Conservation (phyloP, 208 protist genomes). For the Leishmania tropica region DNA sequence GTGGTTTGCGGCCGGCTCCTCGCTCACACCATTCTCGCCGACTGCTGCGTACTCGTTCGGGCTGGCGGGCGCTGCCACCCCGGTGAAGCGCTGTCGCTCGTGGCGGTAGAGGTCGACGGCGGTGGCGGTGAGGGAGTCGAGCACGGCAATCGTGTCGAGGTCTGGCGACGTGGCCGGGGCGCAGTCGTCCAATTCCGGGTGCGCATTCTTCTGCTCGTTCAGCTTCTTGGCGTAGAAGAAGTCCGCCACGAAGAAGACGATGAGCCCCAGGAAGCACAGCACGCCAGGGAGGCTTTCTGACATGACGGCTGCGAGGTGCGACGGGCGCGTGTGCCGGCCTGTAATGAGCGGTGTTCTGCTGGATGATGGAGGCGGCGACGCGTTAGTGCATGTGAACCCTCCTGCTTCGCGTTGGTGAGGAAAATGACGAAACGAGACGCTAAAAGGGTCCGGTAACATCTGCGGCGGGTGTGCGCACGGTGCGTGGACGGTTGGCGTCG, state of each 20-base stretch:
- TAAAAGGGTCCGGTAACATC: neutral
- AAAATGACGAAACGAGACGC: neutral
- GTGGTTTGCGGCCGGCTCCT: neutral
- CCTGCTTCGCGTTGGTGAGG: neutral
- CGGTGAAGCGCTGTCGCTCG: conserved; percentile 36
- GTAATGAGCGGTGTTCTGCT: neutral
- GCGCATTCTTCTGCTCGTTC: conserved; percentile 52
- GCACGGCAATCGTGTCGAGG: conserved; percentile 61
- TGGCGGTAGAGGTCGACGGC: conserved; percentile 60
- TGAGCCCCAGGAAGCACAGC: conserved; percentile 46
- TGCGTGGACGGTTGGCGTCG: neutral
- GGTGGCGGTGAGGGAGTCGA: conserved; percentile 55
- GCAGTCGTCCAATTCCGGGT: conserved; percentile 76
- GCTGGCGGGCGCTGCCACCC: conserved; percentile 11
- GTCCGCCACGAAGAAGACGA: conserved; percentile 64
- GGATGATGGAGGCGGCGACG: neutral
- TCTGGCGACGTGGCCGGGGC: conserved; percentile 63
- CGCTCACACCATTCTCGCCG: conserved; percentile 8
- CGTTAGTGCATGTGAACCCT: neutral
- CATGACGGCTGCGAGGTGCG: conserved; percentile 17
- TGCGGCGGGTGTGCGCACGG: neutral
- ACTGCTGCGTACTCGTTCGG: conserved; percentile 18
- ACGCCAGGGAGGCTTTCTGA: conserved; percentile 25
- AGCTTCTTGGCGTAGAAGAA: conserved; percentile 62
- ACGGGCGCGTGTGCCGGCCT: neutral